These are phyloP conservation scores for Fusarium buharicum DNA, from an alignment of 2,329 filamentous ascomycete genomes.

Conservation along the genomic window DNA sequence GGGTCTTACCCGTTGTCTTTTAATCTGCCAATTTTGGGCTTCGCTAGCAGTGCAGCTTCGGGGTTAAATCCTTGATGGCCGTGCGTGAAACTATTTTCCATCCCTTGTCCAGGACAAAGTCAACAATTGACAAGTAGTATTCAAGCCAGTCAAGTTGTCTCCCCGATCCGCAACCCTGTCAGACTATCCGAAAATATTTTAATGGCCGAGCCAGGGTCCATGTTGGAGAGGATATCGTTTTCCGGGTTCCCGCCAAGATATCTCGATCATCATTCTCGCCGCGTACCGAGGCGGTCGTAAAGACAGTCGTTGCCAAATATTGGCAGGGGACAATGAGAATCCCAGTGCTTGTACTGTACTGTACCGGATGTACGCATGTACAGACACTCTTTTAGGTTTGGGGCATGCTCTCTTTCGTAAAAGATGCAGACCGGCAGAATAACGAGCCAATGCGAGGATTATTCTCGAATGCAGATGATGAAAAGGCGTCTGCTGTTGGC, in stretches of 20 bases:
- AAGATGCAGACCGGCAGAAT: conserved; percentile 11
- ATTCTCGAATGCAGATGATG: conserved; percentile 27
- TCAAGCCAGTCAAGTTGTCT: conserved; percentile 17
- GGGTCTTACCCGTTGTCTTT: conserved; percentile 1
- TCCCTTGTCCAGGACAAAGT: conserved; percentile 19
- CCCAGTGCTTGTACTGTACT: conserved; percentile 10
- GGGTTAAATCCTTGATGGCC: conserved; percentile 12
- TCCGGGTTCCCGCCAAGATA: conserved; percentile 16
- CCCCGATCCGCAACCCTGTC: conserved; percentile 13
- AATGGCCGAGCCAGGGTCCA: conserved; percentile 32
- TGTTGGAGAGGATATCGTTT: conserved; percentile 25
- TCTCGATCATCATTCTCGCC: conserved; percentile 17
- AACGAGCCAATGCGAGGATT: conserved; percentile 10
- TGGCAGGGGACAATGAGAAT: conserved; percentile 10
- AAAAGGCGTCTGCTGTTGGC: conserved; percentile 27
- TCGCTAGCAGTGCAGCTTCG: conserved; percentile 11
- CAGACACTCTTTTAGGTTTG: conserved; percentile 1
- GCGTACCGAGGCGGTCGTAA: conserved; percentile 12
- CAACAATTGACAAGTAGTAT: conserved; percentile 19
- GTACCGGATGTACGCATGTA: background rate
- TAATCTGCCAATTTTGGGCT: conserved; percentile 19
- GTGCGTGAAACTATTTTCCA: conserved; percentile 25
- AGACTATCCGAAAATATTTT: conserved; percentile 28
- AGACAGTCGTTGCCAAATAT: conserved; percentile 23
- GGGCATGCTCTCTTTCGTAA: conserved; percentile 13